These are phyloP conservation scores for Uronychia binucleata DNA, from an alignment of 73 alveolate species.

Conservation along the genomic window DNA sequence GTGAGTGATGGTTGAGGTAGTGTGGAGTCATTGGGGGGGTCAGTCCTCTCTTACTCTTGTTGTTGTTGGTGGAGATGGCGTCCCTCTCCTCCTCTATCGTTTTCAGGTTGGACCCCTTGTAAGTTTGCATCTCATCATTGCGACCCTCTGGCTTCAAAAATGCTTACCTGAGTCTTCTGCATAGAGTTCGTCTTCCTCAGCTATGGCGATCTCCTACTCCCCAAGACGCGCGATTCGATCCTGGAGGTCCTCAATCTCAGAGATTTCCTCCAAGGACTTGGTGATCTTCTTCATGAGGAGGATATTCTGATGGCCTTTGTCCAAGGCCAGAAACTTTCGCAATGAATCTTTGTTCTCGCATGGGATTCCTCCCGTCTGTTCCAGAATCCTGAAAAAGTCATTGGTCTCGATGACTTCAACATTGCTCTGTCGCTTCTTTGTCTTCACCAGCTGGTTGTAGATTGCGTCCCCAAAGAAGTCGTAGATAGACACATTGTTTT, in stretches of 20 bases:
- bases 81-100: not conserved
- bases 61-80: not conserved
- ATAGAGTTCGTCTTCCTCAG: not conserved
- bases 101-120: not conserved
- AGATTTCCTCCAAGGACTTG: slow-evolving; percentile 49
- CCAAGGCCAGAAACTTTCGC: slow-evolving; percentile 29
- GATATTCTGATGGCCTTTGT: slow-evolving; percentile 31
- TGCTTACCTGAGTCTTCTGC: not conserved
- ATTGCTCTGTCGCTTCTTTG: slow-evolving; percentile 56
- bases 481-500: slow-evolving; percentile 40
- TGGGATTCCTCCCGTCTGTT: slow-evolving; percentile 26
- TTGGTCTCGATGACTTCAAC: slow-evolving; percentile 56
- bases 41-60: not conserved
- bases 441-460: slow-evolving; percentile 60
- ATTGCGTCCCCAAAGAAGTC: slow-evolving; percentile 55
- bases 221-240: slow-evolving; percentile 24
- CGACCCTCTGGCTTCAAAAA: not conserved
- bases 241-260: slow-evolving; percentile 44
- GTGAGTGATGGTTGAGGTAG: not conserved
- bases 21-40: not conserved
- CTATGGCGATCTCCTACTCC: not conserved
- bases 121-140: not conserved
- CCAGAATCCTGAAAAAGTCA: slow-evolving; percentile 50
- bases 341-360: slow-evolving; percentile 29
- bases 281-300: slow-evolving; percentile 43